These are phyloP conservation scores for Aspergillus floridensis DNA, from an alignment of 2,329 filamentous ascomycete genomes.

Conservation along the genomic window DNA sequence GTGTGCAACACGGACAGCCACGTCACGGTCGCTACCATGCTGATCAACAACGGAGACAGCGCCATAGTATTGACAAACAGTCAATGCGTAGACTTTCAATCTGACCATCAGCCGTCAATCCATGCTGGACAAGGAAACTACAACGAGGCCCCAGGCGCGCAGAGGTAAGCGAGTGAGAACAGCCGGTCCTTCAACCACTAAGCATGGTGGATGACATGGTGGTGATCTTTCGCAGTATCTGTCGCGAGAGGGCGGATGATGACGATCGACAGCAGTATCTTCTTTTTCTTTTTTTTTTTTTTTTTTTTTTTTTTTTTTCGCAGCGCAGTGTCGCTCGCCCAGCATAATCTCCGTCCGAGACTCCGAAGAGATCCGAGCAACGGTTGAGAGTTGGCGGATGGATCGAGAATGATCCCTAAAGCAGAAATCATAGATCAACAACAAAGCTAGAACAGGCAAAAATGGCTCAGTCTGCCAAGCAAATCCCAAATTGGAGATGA, in stretches of 20 bases:
- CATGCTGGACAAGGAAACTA: slow-evolving; percentile 16
- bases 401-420: not conserved
- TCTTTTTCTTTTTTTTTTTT: not conserved
- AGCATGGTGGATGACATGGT: not conserved
- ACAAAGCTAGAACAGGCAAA: not conserved
- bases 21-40: not conserved
- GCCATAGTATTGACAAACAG: not conserved
- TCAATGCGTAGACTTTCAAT: not conserved
- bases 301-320: too few relatives aligned
- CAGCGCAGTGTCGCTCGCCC: too few relatives aligned
- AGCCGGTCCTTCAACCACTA: not conserved
- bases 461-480: too few relatives aligned
- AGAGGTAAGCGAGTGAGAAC: not conserved
- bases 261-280: not conserved
- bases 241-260: not conserved
- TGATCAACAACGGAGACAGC: not conserved
- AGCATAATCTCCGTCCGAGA: not conserved
- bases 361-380: not conserved
- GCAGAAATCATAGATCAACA: not conserved
- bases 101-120: slow-evolving; percentile 10
- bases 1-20: not conserved
- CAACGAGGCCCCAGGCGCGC: slow-evolving; percentile 10
- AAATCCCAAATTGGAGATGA: not conserved
- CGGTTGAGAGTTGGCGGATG: not conserved
- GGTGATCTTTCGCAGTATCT: not conserved